phyloP scores from a whole-genome alignment of 139 green algal genomes.

The Gonium pectorale region DNA sequence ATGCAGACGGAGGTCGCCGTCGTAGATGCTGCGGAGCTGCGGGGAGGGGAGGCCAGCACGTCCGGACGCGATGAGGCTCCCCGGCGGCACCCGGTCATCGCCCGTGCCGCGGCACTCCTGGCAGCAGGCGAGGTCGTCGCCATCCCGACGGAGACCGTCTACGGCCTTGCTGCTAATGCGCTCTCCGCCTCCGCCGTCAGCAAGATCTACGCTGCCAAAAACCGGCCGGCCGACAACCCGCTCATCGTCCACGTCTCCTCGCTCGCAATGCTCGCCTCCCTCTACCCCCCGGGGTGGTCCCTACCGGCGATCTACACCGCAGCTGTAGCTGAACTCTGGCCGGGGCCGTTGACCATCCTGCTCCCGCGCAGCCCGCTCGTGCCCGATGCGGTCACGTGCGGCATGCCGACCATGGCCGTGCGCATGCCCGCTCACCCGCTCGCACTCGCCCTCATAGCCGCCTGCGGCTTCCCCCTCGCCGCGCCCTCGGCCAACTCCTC shows the following conservation, averaged over 20 bases:
- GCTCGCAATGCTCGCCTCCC: slow-evolving; percentile 61
- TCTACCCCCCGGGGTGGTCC: slow-evolving; percentile 59
- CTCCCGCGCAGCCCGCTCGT: slow-evolving; percentile 58
- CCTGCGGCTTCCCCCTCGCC: slow-evolving; percentile 63
- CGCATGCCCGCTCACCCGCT: slow-evolving; percentile 70
- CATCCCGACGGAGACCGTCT: slow-evolving; percentile 74
- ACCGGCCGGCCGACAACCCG: slow-evolving; percentile 69
- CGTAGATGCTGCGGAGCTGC: neutral
- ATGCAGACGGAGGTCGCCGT: neutral
- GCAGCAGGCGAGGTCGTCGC: slow-evolving; percentile 43
- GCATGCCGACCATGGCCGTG: slow-evolving; percentile 68
- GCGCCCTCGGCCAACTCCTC: slow-evolving; percentile 72
- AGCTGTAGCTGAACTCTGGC: slow-evolving; percentile 59
- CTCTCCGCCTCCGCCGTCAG: slow-evolving; percentile 47
- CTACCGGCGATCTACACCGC: slow-evolving; percentile 50
- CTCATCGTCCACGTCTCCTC: slow-evolving; percentile 74
- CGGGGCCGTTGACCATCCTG: slow-evolving; percentile 71
- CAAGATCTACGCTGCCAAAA: slow-evolving; percentile 67
- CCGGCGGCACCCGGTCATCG: neutral
- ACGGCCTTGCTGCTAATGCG: slow-evolving; percentile 68
- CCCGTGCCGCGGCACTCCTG: slow-evolving; percentile 35
- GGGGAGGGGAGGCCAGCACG: neutral
- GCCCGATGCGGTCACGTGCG: slow-evolving; percentile 58
- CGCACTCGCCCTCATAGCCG: slow-evolving; percentile 64
- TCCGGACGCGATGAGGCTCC: neutral